Evolutionary conservation across 1,284 basidiomycete species (phyloP), one percentile per base, ranked within the genome.

Genomic region (Sporisorium reilianum): DNA sequence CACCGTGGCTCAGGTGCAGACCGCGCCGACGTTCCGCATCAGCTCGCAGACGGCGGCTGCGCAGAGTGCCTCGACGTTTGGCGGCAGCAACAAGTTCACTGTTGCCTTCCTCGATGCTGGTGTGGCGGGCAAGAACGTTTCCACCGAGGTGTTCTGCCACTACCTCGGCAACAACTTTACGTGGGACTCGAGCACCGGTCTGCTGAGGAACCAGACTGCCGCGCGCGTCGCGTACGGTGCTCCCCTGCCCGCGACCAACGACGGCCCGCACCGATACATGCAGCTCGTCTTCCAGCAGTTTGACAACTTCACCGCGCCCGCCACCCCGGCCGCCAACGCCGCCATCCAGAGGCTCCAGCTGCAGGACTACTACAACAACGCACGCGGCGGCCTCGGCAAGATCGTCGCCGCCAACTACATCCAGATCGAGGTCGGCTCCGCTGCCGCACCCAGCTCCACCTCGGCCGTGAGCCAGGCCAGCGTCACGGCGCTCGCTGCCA

Each of bases 381-480:
- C 77, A 34, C 69, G 69, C 55, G 72, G 75, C 28, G 74, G 71
- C 30, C 64, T 77, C 22, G 72, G 72, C 28, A 71, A 67, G 68
- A 71, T 78, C 26, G 77, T 79, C 44, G 77, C 77, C 46, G 70
- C 73, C 40, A 77, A 57, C 72, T 79, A 77, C 74, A 75, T 77
- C 32, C 71, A 77, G 72, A 69, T 78, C 52, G 64, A 70, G 58
- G 70, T 72, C 22, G 73, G 76, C 36, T 26, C 51, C 36, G 68
- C 34, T 14, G 51, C 55, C n/a, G 74, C 70, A 23, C 69, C 68
- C 30, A 64, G 61, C 64, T 58, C 62, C 51, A 77, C 74, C 25
- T 20, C 57, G n/a, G 40, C 68, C 18, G 68, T 71, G n/a, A 18
- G 49, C 1, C 64, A 61, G 55, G 64, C 68, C 9, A 68, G 61